Evolutionary conservation across 805 yeast species (phyloP).

Genomic region (Candida insectorum): DNA sequence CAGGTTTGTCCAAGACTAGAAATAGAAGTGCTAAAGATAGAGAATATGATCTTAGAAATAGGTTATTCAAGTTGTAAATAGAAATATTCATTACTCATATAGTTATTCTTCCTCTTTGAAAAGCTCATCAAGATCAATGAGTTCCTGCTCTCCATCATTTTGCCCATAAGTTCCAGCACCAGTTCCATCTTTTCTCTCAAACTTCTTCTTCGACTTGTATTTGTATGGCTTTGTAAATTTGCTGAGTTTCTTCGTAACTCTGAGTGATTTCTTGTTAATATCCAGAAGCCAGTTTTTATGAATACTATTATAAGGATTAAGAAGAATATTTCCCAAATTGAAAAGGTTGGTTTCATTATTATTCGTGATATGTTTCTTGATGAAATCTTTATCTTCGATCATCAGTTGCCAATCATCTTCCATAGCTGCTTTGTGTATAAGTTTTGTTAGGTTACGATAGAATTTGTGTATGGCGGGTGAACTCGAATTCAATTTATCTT

Average conservation of each 20-base stretch:
- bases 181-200: conserved; percentile 6
- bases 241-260: conserved; percentile 18
- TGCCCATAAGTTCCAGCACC: conserved; percentile 22
- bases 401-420: conserved; percentile 17
- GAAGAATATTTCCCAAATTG: conserved; percentile 25
- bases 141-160: conserved; percentile 12
- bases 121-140: conserved; percentile 21
- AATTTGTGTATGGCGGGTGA: conserved; percentile 32
- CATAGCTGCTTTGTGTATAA: conserved; percentile 20
- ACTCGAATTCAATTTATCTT: conserved; percentile 19
- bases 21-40: conserved; percentile 44
- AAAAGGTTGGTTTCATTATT: conserved; percentile 25
- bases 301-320: too few relatives aligned
- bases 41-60: conserved; percentile 36
- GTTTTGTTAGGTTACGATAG: conserved; percentile 20
- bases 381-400: conserved; percentile 21
- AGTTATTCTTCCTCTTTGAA: conserved; percentile 3
- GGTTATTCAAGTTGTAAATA: conserved; percentile 31
- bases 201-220: conserved; percentile 3
- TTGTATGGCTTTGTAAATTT: conserved; percentile 10
- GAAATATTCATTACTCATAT: background rate
- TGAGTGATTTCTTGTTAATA: conserved; percentile 11
- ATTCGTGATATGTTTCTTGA: conserved; percentile 17
- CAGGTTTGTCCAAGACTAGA: conserved; percentile 30
- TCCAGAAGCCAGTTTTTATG: conserved; percentile 21